Evolutionary conservation across 2,329 filamentous ascomycete species (phyloP).

Genomic region (Clarireedia monteithiana): DNA sequence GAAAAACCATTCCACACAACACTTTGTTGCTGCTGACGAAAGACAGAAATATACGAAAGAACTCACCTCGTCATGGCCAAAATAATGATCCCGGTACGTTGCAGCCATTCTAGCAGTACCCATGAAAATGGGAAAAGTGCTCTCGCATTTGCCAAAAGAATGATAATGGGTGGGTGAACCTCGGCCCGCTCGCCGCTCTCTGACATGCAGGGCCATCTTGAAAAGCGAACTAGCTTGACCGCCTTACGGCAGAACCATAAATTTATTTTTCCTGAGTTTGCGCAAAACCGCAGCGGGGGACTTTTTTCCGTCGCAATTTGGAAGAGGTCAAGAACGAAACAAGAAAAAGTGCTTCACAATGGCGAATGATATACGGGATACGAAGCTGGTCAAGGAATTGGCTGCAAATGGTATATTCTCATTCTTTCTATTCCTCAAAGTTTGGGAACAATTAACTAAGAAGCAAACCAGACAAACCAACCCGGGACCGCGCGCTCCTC

Average conservation of each 20-base stretch:
- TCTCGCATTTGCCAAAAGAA: too few species aligned
- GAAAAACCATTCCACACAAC: too few species aligned
- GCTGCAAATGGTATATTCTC: conserved; percentile 28
- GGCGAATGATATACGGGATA: conserved; percentile 26
- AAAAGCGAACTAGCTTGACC: too few species aligned
- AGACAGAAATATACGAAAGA: background rate
- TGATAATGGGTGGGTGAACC: too few species aligned
- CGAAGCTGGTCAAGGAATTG: conserved; percentile 30
- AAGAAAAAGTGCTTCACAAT: conserved; percentile 9
- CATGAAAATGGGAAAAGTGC: too few species aligned
- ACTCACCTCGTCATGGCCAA: background rate
- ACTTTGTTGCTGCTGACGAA: too few species aligned
- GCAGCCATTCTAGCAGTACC: background rate
- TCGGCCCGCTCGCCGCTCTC: too few species aligned
- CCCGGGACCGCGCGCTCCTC: conserved; percentile 67
- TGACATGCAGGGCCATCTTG: too few species aligned
- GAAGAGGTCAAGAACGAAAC: background rate
- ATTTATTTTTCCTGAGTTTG: too few species aligned
- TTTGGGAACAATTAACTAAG: background rate
- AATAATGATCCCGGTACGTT: conserved; percentile 5
- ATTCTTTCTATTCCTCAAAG: background rate
- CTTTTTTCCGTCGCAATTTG: too few species aligned
- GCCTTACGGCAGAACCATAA: too few species aligned
- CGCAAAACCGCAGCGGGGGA: too few species aligned
- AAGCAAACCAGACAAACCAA: conserved; percentile 57